phyloP scores from a whole-genome alignment of 1,284 basidiomycete genomes.

The Ustanciosporium gigantosporum region DNA sequence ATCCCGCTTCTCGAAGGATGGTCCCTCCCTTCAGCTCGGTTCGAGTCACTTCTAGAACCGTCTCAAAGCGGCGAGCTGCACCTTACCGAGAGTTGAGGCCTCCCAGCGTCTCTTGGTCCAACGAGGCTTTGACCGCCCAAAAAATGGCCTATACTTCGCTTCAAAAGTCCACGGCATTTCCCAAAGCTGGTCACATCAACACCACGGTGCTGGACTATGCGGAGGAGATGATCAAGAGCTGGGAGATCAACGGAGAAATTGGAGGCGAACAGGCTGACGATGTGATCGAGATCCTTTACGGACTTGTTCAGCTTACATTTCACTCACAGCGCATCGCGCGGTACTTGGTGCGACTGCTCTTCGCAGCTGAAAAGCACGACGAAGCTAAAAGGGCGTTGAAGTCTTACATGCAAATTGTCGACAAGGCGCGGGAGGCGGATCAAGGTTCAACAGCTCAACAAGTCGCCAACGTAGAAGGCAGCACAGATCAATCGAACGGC shows the following conservation, averaged over 20 bases:
- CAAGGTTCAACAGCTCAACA: slow-evolving; percentile 5
- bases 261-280: slow-evolving; percentile 55
- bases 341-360: slow-evolving; percentile 48
- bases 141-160: slow-evolving; percentile 37
- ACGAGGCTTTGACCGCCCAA: slow-evolving; percentile 47
- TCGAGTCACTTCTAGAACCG: slow-evolving; percentile 43
- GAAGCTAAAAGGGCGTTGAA: slow-evolving; percentile 50
- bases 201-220: slow-evolving; percentile 78
- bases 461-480: slow-evolving; percentile 9
- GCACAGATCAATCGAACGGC: slow-evolving; percentile 4
- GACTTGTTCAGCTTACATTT: slow-evolving; percentile 51
- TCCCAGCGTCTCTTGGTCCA: slow-evolving; percentile 47
- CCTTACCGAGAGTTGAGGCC: slow-evolving; percentile 26
- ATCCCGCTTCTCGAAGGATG: slow-evolving; percentile 28
- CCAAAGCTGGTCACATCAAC: slow-evolving; percentile 81
- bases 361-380: slow-evolving; percentile 52
- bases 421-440: slow-evolving; percentile 52
- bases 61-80: slow-evolving; percentile 48
- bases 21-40: slow-evolving; percentile 18
- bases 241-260: slow-evolving; percentile 66
- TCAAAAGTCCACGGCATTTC: slow-evolving; percentile 70
- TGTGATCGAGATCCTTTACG: slow-evolving; percentile 53
- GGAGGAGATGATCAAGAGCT: slow-evolving; percentile 77
- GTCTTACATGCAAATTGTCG: slow-evolving; percentile 53
- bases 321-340: slow-evolving; percentile 54